Evolutionary conservation across 495 filamentous ascomycete genomes (phyloP), one percentile per base, ranked within the genome.

Genomic region (Penicillium crystallinum): DNA sequence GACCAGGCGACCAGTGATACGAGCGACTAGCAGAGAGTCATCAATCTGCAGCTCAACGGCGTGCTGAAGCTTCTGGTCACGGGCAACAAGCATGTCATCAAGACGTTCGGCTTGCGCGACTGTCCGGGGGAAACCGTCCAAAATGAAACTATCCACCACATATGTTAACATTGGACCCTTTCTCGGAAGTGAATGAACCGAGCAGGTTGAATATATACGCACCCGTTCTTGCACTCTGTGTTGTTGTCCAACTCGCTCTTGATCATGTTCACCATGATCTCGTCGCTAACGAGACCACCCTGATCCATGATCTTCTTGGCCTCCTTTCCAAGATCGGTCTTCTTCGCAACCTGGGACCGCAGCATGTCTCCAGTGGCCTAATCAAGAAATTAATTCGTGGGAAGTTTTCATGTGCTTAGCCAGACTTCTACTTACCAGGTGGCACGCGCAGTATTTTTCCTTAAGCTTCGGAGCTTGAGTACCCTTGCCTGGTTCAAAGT

Each of bases 221-320:
- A 67, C 93, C 93, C 93, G 73, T 91, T 92, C 81, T 88, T 90
- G 85, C 93, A 99, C 74, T 97, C 91, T 49, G 70, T 57, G 74
- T 99, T 99, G 77, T 81, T 88, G 58, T 95, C 87, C 18, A 99
- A 81, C 80, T 99, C 91, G 69, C 82, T 85, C 82, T 89, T 90
- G 77, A 99, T 99, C 95, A 99, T 99, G 70, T 90, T 88, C 67
- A 99, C 84, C 81, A 99, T 91, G 67, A 99, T 99, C 69, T 97
- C 95, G 67, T 99, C 93, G 72, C 90, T 96, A 64, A 99, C 93
- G 49, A 99, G 82, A 50, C 91, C 93, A 61, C 93, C 93, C 65
- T 91, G 85, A 63, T 99, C 92, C 93, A 99, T 99, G 73, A 99
- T 99, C 85, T 99, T 99, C 86, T 99, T 99, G 52, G 93, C 93